Conservation (phyloP, 1,284 basidiomycete species). For the Ustilago bromivora region DNA sequence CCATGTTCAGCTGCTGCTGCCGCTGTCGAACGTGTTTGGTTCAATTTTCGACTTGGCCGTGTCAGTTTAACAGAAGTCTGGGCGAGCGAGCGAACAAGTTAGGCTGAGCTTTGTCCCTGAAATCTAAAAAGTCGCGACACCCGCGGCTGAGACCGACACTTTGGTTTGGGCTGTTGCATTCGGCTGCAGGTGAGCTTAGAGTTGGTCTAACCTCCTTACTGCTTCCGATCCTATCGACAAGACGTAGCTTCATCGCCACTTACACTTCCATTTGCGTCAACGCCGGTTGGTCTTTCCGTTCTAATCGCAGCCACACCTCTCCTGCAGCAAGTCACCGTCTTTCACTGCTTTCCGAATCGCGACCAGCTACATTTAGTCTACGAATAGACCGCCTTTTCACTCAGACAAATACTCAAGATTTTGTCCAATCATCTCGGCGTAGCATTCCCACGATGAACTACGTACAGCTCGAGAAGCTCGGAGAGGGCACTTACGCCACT, state of each 20-base stretch:
- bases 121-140: conserved; percentile 20
- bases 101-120: conserved; percentile 14
- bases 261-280: background rate
- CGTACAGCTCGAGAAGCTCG: conserved; percentile 69
- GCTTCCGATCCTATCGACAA: background rate
- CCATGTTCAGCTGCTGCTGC: background rate
- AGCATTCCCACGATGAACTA: conserved; percentile 59
- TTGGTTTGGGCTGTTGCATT: background rate
- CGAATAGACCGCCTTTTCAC: background rate
- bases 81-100: background rate
- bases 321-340: too few species aligned
- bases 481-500: conserved; percentile 69
- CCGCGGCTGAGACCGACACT: conserved; percentile 41
- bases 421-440: background rate
- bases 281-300: background rate
- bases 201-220: background rate
- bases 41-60: conserved; percentile 16
- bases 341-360: background rate
- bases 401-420: too few species aligned
- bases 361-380: background rate
- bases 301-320: too few species aligned
- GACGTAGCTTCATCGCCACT: background rate
- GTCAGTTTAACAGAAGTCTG: conserved; percentile 6
- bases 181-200: conserved; percentile 11
- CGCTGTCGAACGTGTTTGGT: conserved; percentile 10